phyloP scores from a whole-genome alignment of 192 early-diverging fungal species.

The Podila epigama region DNA sequence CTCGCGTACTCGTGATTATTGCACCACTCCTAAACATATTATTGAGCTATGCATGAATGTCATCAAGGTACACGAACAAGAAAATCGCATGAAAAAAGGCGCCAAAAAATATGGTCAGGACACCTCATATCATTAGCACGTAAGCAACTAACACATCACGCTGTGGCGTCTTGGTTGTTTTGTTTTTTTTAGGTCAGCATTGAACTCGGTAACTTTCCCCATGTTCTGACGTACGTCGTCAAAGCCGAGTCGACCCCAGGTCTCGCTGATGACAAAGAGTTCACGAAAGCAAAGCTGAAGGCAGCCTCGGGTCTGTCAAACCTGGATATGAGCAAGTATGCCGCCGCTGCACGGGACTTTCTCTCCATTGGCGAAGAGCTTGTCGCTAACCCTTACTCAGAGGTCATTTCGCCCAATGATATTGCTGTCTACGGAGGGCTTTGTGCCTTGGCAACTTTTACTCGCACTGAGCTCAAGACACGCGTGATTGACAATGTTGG shows the following conservation, averaged over 20 bases:
- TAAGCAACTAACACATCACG: not conserved
- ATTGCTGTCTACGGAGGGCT: slow-evolving; percentile 83
- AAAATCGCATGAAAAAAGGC: too few species aligned
- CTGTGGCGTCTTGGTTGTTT: too few species aligned
- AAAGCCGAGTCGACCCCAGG: slow-evolving; percentile 73
- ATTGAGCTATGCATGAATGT: slow-evolving; percentile 84
- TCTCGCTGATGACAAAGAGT: slow-evolving; percentile 63
- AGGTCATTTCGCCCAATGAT: slow-evolving; percentile 79
- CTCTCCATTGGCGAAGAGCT: slow-evolving; percentile 49
- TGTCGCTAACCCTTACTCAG: slow-evolving; percentile 25
- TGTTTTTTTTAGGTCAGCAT: slow-evolving; percentile 63
- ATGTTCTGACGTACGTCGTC: slow-evolving; percentile 73
- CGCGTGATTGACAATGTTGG: slow-evolving; percentile 75
- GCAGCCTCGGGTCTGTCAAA: slow-evolving; percentile 70
- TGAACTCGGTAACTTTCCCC: slow-evolving; percentile 71
- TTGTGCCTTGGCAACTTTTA: slow-evolving; percentile 80
- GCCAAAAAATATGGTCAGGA: too few species aligned
- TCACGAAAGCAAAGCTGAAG: slow-evolving; percentile 67
- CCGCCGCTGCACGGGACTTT: slow-evolving; percentile 66
- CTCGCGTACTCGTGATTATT: slow-evolving; percentile 77
- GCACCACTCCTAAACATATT: slow-evolving; percentile 75
- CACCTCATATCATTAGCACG: slow-evolving; percentile 29
- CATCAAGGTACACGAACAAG: too few species aligned
- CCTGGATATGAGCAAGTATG: slow-evolving; percentile 67
- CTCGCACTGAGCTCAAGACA: slow-evolving; percentile 72